Evolutionary conservation across 2,329 filamentous ascomycete species (phyloP), one percentile per base, ranked within the genome.

Genomic region (Epicoccum sorghinum): DNA sequence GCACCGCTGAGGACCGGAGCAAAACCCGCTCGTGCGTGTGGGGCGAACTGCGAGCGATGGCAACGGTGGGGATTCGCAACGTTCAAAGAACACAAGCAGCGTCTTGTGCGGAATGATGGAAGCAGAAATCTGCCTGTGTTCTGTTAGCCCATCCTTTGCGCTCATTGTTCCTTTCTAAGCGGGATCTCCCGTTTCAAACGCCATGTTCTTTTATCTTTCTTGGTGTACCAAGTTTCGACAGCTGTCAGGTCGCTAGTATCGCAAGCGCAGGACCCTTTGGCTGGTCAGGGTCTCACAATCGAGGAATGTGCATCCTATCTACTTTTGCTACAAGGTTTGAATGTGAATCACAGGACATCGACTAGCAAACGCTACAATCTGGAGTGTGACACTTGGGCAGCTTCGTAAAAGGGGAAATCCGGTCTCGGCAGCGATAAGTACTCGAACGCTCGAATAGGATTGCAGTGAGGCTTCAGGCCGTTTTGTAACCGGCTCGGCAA

Each of bases 401-500:
- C 27, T 29, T 29, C 32, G 4, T n/a, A 12, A 12, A 33, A 33
- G 13, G 9, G 7, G 32, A 38, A 9, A 36, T 33, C 37, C 43
- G 30, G 30, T 32, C 29, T 52, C 30, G 37, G 27, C 41, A 13
- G 3, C 44, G 30, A 14, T 43, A 32, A 8, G 32, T 53, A 44
- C 22, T 38, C 32, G 8, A 18, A 32, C 45, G 25, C 23, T 39
- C 35, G n/a, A 54, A 45, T 46, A 24, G 14, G 37, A 23, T 8
- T 10, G 32, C 27, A 33, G 36, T 45, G 45, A 54, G 46, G 30
- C 30, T 42, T 40, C 18, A 23, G 32, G 9, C 35, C 29, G 36
- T 36, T 5, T 25, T 47, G 32, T 47, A 27, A 32, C 46, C 22
- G 46, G 27, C 30, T 55, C 52, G 52, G 37, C 46, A 49, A 44